Conservation (phyloP, 176 grass and related monocot species). For the Puya raimondii region DNA sequence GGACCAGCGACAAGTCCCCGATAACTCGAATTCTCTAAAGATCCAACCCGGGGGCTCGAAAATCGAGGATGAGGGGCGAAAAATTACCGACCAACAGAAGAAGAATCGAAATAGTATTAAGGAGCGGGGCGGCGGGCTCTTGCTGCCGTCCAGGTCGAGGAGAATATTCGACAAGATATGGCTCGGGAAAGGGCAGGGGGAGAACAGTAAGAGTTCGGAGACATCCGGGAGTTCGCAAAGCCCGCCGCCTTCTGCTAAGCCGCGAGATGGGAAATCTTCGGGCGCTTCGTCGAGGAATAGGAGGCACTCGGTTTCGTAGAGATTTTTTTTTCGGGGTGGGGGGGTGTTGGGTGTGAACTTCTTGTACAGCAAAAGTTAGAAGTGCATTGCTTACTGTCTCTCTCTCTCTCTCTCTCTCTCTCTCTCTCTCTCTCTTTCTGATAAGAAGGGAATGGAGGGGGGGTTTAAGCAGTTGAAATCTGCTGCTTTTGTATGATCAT, state of each 20-base stretch:
- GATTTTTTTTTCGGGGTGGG: background rate
- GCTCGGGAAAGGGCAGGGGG: constrained; percentile 60
- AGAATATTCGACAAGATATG: constrained; percentile 93
- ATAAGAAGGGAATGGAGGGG: background rate
- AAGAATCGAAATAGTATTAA: constrained; percentile 46
- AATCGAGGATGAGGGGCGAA: constrained; percentile 25
- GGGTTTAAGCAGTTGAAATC: constrained; percentile 22
- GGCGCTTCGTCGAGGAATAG: constrained; percentile 55
- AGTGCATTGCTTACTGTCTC: background rate
- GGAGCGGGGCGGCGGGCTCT: constrained; percentile 35
- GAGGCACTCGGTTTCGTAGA: constrained; percentile 80
- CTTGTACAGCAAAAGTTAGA: constrained; percentile 49
- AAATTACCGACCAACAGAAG: constrained; percentile 26
- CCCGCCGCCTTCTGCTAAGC: constrained; percentile 52
- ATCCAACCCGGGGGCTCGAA: constrained; percentile 41
- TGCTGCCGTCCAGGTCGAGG: constrained; percentile 63
- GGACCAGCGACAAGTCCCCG: constrained; percentile 25
- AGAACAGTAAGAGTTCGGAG: constrained; percentile 66
- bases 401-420: constrained; percentile 27
- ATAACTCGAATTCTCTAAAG: constrained; percentile 36
- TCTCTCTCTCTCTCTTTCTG: constrained; percentile 14
- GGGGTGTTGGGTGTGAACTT: background rate
- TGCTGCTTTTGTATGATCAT: constrained; percentile 31
- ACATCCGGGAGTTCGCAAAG: constrained; percentile 87
- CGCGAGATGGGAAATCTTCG: constrained; percentile 45